Evolutionary conservation across 305 asterid species (phyloP), one percentile per base, ranked within the genome.

Genomic region (Fraxinus floribunda): DNA sequence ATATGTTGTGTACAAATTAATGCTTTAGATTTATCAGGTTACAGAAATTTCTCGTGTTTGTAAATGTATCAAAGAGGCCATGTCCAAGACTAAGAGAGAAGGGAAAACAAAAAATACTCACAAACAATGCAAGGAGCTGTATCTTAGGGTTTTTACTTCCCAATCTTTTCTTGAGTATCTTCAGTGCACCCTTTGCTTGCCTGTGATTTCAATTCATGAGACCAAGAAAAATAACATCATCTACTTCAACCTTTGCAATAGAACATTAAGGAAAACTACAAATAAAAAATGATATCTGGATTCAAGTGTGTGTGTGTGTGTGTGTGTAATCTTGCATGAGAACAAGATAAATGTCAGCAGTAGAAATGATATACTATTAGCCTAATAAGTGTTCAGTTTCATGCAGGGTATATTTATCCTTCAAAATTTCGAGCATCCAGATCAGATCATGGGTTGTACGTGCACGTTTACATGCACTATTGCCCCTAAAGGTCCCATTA

Each of bases 111-210:
- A 72, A 41, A 82, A 74, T 72, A 88, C 98, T 90, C 89, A 96
- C 99, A 87, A 96, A 91, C 85, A 96, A 90, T 0, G 94, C 89
- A 86, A 96, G 98, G 83, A 94, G 92, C 90, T 96, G 99, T 83
- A 89, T 92, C 84, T 96, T 93, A 38, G 97, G 97, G 89, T 89
- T 95, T 88, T 93, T 96, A 80, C 85, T 91, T 81, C 90, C 97
- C 74, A 96, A 84, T 52, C 91, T 95, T 88, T 96, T 94, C 94
- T 96, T 96, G 81, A 96, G 88, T 82, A 88, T 87, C 95, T 96
- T 96, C 87, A 96, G 83, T 49, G 96, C 98, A 78, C 95, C 98
- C 90, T 96, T 96, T 34, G 97, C 86, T 89, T 96, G 99, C 89
- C 99, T 96, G 93, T 66, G 35, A 66, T 83, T 76, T 78, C 84